Evolutionary conservation across 768 basidiomycete genomes (phyloP), one percentile per base, ranked within the genome.

Genomic region (Naganishia vaughanmartiniae): DNA sequence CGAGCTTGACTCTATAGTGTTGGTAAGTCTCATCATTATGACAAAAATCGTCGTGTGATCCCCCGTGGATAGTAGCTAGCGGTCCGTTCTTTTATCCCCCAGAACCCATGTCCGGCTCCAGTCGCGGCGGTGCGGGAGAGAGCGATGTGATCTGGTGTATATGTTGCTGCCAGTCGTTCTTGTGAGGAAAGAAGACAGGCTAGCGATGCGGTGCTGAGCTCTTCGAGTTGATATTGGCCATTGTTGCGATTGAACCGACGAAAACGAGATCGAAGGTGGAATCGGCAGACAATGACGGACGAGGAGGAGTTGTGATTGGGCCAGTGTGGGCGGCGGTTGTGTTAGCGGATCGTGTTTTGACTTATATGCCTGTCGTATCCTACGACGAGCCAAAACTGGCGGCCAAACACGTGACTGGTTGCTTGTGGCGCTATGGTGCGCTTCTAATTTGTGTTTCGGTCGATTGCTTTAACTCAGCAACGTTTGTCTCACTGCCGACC

Each of bases 1-100:
- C 69, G 69, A 70, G 69, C 69, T 70, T 70, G 69, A 70, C 69
- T 70, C 69, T 70, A 70, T 70, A 53, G 69, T 70, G 69, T 70
- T 70, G 69, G 58, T 70, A 70, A 70, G 60, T 70, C 69, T 70
- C 69, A 70, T 70, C 69, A 70, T 70, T 60, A n/a, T 69, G 39
- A 69, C 31, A 33, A 68, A 65, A 24, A 42, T 2, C 7, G 42
- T 45, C 60, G 60, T 63, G 39, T 46, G 46, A 7, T 17, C 60
- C 60, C 39, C 33, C 9, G 4, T 19, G 5, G 5, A 12, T 36
- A 12, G 36, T 54, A 31, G 24, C 54, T 54, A n/a, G 26, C 24
- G 26, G 10, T 7, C n/a, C n/a, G n/a, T n/a, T n/a, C 54, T n/a
- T 24, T 26, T 54, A 6, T 28, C 30, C 21, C 26, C 54, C n/a